phyloP scores from a whole-genome alignment of 2,329 filamentous ascomycete species.

The Didymella arachidicola region DNA sequence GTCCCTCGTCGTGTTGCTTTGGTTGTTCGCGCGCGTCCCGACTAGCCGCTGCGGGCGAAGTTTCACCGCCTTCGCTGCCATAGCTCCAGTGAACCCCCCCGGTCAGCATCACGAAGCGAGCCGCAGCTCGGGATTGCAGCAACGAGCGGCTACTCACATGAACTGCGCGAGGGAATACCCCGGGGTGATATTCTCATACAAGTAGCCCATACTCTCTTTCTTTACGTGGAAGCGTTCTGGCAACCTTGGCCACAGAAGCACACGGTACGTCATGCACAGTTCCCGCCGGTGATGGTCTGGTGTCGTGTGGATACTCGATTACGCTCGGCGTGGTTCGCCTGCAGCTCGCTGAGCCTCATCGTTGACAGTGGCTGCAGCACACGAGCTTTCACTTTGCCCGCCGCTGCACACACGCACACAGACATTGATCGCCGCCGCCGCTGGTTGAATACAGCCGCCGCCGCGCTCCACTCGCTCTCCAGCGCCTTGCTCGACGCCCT shows the following conservation, averaged over 20 bases:
- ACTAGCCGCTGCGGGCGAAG: constrained; percentile 24
- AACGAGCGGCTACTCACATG: constrained; percentile 43
- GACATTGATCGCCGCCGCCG: constrained; percentile 10
- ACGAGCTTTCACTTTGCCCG: background rate
- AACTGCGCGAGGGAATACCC: constrained; percentile 23
- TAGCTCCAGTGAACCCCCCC: constrained; percentile 31
- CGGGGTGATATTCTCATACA: constrained; percentile 7
- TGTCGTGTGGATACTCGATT: constrained; percentile 23
- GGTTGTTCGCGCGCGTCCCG: constrained; percentile 24
- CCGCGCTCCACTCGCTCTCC: constrained; percentile 11
- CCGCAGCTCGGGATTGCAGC: constrained; percentile 27
- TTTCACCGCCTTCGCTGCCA: constrained; percentile 20
- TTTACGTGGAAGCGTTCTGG: background rate
- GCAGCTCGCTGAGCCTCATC: constrained; percentile 21
- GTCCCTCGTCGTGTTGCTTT: constrained; percentile 4
- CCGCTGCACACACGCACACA: background rate
- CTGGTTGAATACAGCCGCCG: constrained; percentile 15
- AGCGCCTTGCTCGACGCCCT: constrained; percentile 17
- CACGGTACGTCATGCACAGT: constrained; percentile 21
- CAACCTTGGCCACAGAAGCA: background rate
- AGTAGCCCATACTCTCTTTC: constrained; percentile 6
- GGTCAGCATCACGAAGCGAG: constrained; percentile 21
- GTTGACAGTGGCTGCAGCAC: constrained; percentile 9
- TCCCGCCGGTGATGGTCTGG: constrained; percentile 17
- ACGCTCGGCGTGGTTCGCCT: constrained; percentile 21